Conservation (phyloP, 2,329 filamentous ascomycete genomes). For the Arthrobotrys sinensis region DNA sequence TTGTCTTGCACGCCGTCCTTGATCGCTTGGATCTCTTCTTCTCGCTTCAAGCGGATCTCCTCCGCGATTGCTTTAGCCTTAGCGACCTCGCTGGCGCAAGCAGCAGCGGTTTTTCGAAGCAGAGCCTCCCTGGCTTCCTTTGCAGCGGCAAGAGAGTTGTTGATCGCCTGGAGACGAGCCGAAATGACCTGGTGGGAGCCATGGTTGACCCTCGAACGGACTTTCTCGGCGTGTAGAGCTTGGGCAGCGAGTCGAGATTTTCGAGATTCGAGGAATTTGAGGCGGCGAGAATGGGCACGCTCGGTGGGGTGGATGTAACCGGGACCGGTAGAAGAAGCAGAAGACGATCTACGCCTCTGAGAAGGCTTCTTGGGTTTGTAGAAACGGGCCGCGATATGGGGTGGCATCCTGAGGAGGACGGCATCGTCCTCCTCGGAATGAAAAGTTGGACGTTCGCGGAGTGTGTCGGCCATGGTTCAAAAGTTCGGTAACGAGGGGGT, state of each 20-base stretch:
- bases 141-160: slow-evolving; percentile 68
- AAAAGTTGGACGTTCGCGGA: slow-evolving; percentile 43
- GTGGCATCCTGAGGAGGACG: slow-evolving; percentile 76
- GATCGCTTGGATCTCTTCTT: slow-evolving; percentile 79
- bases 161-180: slow-evolving; percentile 75
- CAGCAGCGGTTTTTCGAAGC: slow-evolving; percentile 83
- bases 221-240: slow-evolving; percentile 86
- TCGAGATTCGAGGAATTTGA: slow-evolving; percentile 84
- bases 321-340: slow-evolving; percentile 75
- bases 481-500: slow-evolving; percentile 18
- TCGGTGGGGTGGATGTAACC: slow-evolving; percentile 80
- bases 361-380: slow-evolving; percentile 78
- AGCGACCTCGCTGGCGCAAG: slow-evolving; percentile 86
- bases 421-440: slow-evolving; percentile 57
- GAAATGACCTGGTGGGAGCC: slow-evolving; percentile 76
- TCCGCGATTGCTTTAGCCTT: slow-evolving; percentile 87
- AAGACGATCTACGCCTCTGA: slow-evolving; percentile 73
- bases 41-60: slow-evolving; percentile 83
- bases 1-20: slow-evolving; percentile 84
- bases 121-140: slow-evolving; percentile 85
- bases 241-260: slow-evolving; percentile 84
- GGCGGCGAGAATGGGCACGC: slow-evolving; percentile 73
- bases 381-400: slow-evolving; percentile 84
- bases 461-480: slow-evolving; percentile 37
- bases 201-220: slow-evolving; percentile 77